These are phyloP conservation scores for Rosa persica DNA, from an alignment of 306 rosid species.

Conservation along the genomic window DNA sequence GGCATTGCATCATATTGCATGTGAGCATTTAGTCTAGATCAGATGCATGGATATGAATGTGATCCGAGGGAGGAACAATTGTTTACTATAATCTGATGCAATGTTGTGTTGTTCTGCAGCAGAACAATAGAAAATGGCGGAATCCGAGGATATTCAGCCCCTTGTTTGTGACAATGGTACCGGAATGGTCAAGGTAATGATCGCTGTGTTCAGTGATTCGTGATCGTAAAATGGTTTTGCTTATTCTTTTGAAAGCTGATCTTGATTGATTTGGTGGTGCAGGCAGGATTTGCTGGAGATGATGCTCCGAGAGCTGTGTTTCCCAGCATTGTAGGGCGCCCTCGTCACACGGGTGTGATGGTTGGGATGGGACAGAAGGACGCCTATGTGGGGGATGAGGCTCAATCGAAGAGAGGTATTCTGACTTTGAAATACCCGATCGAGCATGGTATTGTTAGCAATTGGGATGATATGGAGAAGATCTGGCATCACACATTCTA, in stretches of 20 bases:
- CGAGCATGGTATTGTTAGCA: conserved; percentile 93
- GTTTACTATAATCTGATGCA: background rate
- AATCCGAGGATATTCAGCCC: conserved; percentile 89
- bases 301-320: conserved; percentile 99
- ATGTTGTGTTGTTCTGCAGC: conserved; percentile 23
- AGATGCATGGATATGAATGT: background rate
- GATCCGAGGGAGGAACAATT: background rate
- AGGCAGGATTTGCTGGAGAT: conserved; percentile 99
- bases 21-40: background rate
- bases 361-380: conserved; percentile 99
- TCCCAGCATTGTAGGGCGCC: conserved; percentile 97
- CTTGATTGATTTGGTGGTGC: conserved; percentile 7
- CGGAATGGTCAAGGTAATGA: conserved; percentile 91
- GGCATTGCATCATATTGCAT: background rate
- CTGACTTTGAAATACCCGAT: conserved; percentile 88
- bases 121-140: conserved; percentile 62
- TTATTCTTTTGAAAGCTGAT: conserved; percentile 6
- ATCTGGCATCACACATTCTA: conserved; percentile 98
- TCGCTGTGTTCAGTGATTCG: conserved; percentile 11
- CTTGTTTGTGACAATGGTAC: conserved; percentile 98
- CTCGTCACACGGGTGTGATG: conserved; percentile 97
- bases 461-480: conserved; percentile 99
- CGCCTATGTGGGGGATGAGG: conserved; percentile 97
- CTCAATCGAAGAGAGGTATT: conserved; percentile 94
- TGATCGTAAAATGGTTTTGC: background rate